These are phyloP conservation scores for Cercospora sp. DNA, from an alignment of 2,329 filamentous ascomycete species.

Conservation along the genomic window DNA sequence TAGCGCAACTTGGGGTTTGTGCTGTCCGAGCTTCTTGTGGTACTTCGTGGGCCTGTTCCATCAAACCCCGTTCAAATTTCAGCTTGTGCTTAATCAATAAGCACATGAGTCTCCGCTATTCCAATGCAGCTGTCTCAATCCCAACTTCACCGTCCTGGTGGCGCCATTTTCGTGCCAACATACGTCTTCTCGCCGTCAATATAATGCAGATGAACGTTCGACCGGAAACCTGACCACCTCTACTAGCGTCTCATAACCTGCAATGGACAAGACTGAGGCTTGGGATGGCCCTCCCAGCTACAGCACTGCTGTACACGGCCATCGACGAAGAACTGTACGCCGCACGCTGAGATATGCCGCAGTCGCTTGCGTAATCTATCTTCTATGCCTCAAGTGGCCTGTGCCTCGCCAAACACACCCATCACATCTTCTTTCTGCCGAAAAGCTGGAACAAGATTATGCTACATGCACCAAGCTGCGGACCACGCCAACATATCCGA, in stretches of 20 bases:
- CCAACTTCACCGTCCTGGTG: not conserved
- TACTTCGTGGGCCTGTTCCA: not conserved
- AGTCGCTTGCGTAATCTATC: not conserved
- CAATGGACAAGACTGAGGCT: conserved; percentile 4
- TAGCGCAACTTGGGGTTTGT: not conserved
- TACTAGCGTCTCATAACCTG: not conserved
- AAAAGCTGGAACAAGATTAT: conserved; percentile 57
- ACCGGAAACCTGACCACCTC: not conserved
- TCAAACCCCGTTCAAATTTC: not conserved
- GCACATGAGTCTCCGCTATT: not conserved
- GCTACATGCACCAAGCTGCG: conserved; percentile 58
- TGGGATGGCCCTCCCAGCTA: conserved; percentile 5
- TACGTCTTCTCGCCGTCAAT: not conserved
- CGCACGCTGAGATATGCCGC: not conserved
- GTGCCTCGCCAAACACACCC: not conserved
- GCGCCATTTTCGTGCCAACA: not conserved
- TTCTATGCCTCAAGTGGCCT: not conserved
- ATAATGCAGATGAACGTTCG: not conserved
- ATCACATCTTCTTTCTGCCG: conserved; percentile 48
- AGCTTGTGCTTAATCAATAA: not conserved
- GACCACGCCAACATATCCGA: conserved; percentile 57
- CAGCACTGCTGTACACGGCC: not conserved
- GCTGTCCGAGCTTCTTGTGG: not conserved
- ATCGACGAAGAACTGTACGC: not conserved
- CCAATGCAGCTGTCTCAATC: not conserved